Percentiles rank a stretch among this genome's conserved stretches.
phyloP scores from a whole-genome alignment of 2,329 filamentous ascomycete genomes.

The Trichophyton schoenleinii region DNA sequence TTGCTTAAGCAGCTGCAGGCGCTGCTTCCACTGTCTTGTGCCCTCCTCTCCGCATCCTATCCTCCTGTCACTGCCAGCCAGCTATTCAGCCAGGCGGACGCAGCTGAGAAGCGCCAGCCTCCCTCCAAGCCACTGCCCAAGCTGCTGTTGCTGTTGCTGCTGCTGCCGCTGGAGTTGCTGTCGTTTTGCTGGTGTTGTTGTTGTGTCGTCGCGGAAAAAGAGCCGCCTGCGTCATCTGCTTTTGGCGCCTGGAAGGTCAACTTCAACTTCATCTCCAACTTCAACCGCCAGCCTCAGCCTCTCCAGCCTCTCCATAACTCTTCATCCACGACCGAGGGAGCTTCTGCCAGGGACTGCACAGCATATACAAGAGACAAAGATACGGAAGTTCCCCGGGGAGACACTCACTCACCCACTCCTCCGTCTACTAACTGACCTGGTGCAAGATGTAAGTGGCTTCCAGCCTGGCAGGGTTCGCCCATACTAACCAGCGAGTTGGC shows the following conservation, averaged over 20 bases:
- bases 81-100: no score
- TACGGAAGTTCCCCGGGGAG: no score
- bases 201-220: not conserved
- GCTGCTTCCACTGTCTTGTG: not conserved
- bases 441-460: not conserved
- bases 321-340: not conserved
- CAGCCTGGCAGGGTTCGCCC: not conserved
- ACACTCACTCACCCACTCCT: not conserved
- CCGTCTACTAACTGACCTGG: not conserved
- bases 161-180: no score
- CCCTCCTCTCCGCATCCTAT: not conserved
- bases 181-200: no score
- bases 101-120: not conserved
- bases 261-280: no score
- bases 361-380: not conserved
- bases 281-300: no score
- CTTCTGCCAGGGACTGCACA: not conserved
- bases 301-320: not conserved
- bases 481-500: conserved; percentile 5
- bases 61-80: no score
- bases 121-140: no score
- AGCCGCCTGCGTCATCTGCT: conserved; percentile 3
- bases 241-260: no score
- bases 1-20: not conserved
- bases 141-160: no score